phyloP scores from a whole-genome alignment of 306 rosid genomes.

The Acacia confusa region DNA sequence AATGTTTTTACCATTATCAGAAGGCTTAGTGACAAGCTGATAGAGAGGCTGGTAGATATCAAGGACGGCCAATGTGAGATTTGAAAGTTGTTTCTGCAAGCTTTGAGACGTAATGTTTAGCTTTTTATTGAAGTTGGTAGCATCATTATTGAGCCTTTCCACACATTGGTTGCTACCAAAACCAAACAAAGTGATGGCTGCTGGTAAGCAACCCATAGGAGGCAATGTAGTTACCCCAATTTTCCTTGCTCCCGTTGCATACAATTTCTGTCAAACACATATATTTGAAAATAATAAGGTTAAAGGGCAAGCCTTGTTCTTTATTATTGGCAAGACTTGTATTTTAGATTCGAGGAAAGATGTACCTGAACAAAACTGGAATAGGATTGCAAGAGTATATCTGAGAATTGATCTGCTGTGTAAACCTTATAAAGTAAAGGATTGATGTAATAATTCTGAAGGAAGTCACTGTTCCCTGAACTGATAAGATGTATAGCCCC shows the following conservation, averaged over 20 bases:
- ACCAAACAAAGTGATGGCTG: slow-evolving; percentile 60
- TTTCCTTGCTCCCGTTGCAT: slow-evolving; percentile 68
- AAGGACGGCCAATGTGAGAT: slow-evolving; percentile 55
- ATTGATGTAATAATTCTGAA: slow-evolving; percentile 64
- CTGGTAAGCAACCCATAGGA: slow-evolving; percentile 70
- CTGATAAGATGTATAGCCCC: slow-evolving; percentile 51
- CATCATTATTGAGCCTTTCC: slow-evolving; percentile 46
- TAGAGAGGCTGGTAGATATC: slow-evolving; percentile 63
- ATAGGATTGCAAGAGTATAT: slow-evolving; percentile 47
- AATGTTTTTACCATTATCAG: slow-evolving; percentile 44
- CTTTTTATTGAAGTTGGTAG: slow-evolving; percentile 52
- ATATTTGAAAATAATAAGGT: not conserved
- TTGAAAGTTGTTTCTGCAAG: slow-evolving; percentile 49
- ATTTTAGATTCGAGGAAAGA: not conserved
- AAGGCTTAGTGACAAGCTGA: slow-evolving; percentile 54
- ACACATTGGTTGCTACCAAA: slow-evolving; percentile 47
- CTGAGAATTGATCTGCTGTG: slow-evolving; percentile 53
- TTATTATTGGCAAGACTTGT: not conserved
- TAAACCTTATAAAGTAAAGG: slow-evolving; percentile 51
- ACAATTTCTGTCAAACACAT: slow-evolving; percentile 43
- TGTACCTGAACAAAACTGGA: slow-evolving; percentile 56
- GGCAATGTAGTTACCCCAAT: slow-evolving; percentile 69
- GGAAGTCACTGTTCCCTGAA: slow-evolving; percentile 68
- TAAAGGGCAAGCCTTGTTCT: not conserved
- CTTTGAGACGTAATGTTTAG: slow-evolving; percentile 55